A percentile compares a stretch with the other conserved stretches of the same genome.
Conservation (phyloP, 768 basidiomycete genomes). For the Tricholoma hemisulphureum region DNA sequence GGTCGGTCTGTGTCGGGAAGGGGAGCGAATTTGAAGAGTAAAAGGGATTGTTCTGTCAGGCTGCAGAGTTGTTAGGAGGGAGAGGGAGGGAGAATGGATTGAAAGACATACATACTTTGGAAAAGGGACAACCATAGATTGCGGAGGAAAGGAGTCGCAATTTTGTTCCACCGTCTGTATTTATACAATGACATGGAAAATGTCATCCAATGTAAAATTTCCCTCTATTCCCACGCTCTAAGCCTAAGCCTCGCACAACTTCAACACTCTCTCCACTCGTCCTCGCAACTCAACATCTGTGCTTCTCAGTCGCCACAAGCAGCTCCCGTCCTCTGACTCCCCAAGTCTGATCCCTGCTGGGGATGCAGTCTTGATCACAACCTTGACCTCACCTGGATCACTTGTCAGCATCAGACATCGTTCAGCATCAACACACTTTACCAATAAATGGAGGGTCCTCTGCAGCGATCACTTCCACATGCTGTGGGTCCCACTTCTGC, state of each 20-base stretch:
- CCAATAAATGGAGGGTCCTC: conserved; percentile 64
- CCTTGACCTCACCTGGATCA: conserved; percentile 61
- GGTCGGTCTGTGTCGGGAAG: conserved; percentile 73
- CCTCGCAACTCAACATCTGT: conserved; percentile 41
- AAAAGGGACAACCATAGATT: conserved; percentile 57
- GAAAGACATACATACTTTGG: conserved; percentile 26
- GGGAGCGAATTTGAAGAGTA: conserved; percentile 56
- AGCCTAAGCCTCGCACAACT: conserved; percentile 17
- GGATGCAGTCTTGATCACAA: conserved; percentile 38
- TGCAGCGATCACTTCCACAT: conserved; percentile 51
- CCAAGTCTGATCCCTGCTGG: conserved; percentile 52
- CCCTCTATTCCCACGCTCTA: conserved; percentile 6
- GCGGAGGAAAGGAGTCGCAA: conserved; percentile 17
- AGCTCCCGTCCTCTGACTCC: conserved; percentile 66
- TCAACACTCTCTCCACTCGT: conserved; percentile 44
- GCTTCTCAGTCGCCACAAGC: conserved; percentile 69
- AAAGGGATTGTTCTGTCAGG: conserved; percentile 49
- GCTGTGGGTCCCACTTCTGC: conserved; percentile 41
- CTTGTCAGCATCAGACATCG: neutral
- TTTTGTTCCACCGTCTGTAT: neutral
- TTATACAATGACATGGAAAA: neutral
- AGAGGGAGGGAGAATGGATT: conserved; percentile 10
- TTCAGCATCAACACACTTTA: conserved; percentile 23
- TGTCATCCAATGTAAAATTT: neutral
- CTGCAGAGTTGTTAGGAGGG: too few relatives aligned